Evolutionary conservation across 2,329 filamentous ascomycete genomes (phyloP).

Genomic region (Graphilbum fragrans): DNA sequence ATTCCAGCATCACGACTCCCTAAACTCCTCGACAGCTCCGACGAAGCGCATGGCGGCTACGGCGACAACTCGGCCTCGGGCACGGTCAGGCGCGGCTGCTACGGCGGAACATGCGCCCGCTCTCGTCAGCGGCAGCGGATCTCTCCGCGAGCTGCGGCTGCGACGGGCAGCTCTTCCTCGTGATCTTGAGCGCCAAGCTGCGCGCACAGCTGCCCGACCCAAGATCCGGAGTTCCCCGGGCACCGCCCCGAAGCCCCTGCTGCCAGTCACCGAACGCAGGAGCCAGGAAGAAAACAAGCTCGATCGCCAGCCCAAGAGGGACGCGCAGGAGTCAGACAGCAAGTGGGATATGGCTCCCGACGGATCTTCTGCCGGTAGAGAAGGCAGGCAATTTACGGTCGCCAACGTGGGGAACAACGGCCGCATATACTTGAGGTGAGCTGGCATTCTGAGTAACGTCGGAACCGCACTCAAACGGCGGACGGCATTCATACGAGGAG

Average conservation of each 20-base stretch:
- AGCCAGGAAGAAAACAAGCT: slow-evolving; percentile 26
- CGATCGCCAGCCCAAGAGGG: slow-evolving; percentile 31
- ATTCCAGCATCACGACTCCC: slow-evolving; percentile 4
- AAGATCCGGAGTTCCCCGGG: slow-evolving; percentile 15
- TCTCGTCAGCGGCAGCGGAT: no score
- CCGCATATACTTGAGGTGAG: slow-evolving; percentile 67
- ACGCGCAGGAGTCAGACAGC: slow-evolving; percentile 38
- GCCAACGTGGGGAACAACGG: slow-evolving; percentile 76
- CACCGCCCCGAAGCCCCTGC: slow-evolving; percentile 23
- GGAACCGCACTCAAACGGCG: neutral
- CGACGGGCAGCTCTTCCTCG: slow-evolving; percentile 4
- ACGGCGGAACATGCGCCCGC: no score
- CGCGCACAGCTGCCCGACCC: slow-evolving; percentile 11
- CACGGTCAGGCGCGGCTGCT: neutral
- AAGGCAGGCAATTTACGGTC: slow-evolving; percentile 65
- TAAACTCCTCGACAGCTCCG: neutral
- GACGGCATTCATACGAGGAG: neutral
- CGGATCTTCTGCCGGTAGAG: slow-evolving; percentile 45
- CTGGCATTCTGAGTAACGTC: neutral
- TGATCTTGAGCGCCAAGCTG: slow-evolving; percentile 5
- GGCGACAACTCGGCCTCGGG: no score
- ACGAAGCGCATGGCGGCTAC: no score
- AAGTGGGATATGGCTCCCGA: slow-evolving; percentile 48
- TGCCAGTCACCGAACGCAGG: slow-evolving; percentile 34
- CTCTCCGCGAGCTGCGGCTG: slow-evolving; percentile 7